Conservation (phyloP, 1,139 yeast genomes). For the Debaryomyces sp. region DNA sequence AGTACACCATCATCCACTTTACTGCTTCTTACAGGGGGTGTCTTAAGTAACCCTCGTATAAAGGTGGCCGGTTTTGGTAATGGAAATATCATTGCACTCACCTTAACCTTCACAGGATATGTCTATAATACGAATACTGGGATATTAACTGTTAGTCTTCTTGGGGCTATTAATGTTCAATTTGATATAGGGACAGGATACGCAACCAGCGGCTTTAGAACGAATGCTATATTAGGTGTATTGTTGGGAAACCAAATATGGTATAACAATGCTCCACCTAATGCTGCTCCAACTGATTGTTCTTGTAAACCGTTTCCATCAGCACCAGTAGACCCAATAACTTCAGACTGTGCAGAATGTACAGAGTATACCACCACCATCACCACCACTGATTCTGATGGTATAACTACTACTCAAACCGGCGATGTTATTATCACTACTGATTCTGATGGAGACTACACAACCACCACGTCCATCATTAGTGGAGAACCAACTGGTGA, state of each 20-base stretch:
- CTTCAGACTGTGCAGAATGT: conserved; percentile 8
- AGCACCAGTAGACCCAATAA: conserved; percentile 6
- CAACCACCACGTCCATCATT: conserved; percentile 10
- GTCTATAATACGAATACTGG: conserved; percentile 22
- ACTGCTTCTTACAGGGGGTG: conserved; percentile 21
- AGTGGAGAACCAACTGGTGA: conserved; percentile 9
- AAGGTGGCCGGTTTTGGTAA: conserved; percentile 36
- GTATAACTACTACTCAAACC: conserved; percentile 18
- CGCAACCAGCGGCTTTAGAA: not conserved
- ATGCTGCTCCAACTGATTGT: conserved; percentile 20
- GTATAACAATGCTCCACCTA: conserved; percentile 23
- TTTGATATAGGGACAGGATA: conserved; percentile 30
- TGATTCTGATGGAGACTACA: conserved; percentile 9
- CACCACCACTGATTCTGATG: conserved; percentile 19
- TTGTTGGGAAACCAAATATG: conserved; percentile 2
- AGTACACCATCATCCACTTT: conserved; percentile 21
- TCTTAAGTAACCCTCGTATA: conserved; percentile 19
- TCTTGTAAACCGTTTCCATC: conserved; percentile 13
- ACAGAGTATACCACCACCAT: conserved; percentile 22
- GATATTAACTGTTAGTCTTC: conserved; percentile 20
- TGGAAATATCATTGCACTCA: conserved; percentile 30
- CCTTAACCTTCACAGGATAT: conserved; percentile 18
- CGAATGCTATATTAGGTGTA: not conserved
- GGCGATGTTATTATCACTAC: conserved; percentile 15
- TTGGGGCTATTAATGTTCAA: conserved; percentile 13